These are phyloP conservation scores for Clitoria ternatea DNA, from an alignment of 306 rosid species.

Conservation along the genomic window DNA sequence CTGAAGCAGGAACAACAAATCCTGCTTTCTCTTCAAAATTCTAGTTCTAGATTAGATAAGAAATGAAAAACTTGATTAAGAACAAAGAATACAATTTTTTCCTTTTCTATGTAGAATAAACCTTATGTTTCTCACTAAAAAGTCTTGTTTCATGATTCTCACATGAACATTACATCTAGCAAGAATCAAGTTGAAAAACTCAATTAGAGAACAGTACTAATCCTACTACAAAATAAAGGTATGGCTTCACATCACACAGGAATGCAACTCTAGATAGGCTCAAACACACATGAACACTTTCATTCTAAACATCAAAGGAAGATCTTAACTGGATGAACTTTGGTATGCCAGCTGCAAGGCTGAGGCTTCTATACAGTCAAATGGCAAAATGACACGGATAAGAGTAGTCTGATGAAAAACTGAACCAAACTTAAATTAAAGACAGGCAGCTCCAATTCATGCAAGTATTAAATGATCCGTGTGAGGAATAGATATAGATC, in stretches of 20 bases:
- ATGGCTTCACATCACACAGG: neutral
- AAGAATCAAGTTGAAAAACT: neutral
- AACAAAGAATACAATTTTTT: neutral
- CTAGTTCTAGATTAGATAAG: constrained; percentile 1
- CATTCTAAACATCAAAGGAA: neutral
- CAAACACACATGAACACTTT: neutral
- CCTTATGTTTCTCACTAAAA: neutral
- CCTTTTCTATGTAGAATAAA: neutral
- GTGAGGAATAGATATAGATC: neutral
- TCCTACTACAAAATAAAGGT: neutral
- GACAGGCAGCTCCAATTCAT: constrained; percentile 4
- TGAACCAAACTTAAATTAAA: neutral
- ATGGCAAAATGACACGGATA: neutral
- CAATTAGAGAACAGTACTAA: neutral
- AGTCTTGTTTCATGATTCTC: neutral
- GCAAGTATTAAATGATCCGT: neutral
- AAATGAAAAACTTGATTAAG: neutral
- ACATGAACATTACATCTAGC: neutral
- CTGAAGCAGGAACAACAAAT: neutral
- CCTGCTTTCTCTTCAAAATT: neutral
- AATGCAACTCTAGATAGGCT: neutral
- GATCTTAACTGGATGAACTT: neutral
- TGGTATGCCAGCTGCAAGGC: neutral
- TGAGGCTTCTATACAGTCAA: constrained; percentile 1
- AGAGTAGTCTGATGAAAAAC: neutral